Evolutionary conservation across 2,329 filamentous ascomycete genomes (phyloP), one percentile per base, ranked within the genome.

Genomic region (Trichoderma citrinoviride): DNA sequence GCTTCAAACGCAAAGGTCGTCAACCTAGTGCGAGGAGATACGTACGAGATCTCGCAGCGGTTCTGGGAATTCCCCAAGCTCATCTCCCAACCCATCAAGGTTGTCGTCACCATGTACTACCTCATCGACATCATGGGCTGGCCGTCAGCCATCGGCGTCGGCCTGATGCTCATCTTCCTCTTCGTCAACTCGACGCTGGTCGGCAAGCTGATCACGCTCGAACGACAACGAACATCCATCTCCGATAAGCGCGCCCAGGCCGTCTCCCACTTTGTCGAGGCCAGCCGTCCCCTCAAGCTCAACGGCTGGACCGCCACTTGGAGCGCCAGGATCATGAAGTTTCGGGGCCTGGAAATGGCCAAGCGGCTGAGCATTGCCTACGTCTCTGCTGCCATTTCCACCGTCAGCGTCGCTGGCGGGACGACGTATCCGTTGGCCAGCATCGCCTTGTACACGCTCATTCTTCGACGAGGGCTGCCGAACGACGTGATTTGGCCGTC

Each of bases 1-100:
- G 92, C 93, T 0, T 92, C 91, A 0, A 94, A 93, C 77, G 93
- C 93, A 7, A 96, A 96, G 73, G 95, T 97, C 58, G 84, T 97
- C 67, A 97, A 96, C 71, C 77, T 97, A 2, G 90, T 96, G 81
- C 88, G 92, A 55, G 87, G 85, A 65, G 91, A 95, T 73, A 91
- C 90, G 0, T 95, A 94, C 72, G 90, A 93, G 73, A 86, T 94
- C 44, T 85, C 91, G 3, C 91, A 94, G 71, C 80, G 90, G 49
- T 95, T 97, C 71, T 97, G 93, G 93, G 93, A 97, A 66, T 90
- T 95, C 60, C 84, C 90, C 2, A 81, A 82, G n/a, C 79, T 97
- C 1, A 79, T 96, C 46, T 88, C 88, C 3, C 91, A 90, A 67
- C 93, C 93, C 0, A 76, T 95, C 17, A 90, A 90, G 66, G 83